Conservation (phyloP, 352 stramenopile species). For the Phytophthora idaei region DNA sequence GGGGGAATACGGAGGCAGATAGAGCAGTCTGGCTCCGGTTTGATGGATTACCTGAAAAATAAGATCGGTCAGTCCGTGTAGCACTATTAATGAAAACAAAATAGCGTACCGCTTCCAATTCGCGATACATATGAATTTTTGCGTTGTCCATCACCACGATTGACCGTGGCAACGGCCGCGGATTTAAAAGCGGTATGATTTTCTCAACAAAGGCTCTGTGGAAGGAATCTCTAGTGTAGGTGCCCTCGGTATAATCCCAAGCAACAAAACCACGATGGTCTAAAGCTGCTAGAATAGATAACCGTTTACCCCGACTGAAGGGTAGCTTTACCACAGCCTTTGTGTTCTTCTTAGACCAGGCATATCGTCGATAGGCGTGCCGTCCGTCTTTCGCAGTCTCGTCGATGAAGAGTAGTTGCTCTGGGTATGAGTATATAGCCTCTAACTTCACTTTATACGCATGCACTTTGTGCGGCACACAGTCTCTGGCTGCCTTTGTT, state of each 20-base stretch:
- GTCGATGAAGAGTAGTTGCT: constrained; percentile 24
- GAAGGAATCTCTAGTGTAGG: constrained; percentile 8
- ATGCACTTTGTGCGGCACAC: constrained; percentile 12
- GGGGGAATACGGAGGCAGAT: constrained; percentile 3
- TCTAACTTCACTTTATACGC: constrained; percentile 18
- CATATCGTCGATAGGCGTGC: constrained; percentile 16
- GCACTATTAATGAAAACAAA: background rate
- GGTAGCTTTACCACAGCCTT: constrained; percentile 12
- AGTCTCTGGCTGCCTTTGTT: constrained; percentile 18
- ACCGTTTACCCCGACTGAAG: constrained; percentile 9
- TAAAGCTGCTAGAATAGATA: constrained; percentile 15
- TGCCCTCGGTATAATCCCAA: constrained; percentile 13
- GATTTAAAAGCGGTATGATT: constrained; percentile 13
- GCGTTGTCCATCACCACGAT: constrained; percentile 9
- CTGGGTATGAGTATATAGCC: constrained; percentile 19
- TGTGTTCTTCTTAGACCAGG: constrained; percentile 17
- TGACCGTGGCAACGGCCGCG: constrained; percentile 11
- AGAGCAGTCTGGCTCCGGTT: background rate
- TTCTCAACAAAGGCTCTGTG: constrained; percentile 8
- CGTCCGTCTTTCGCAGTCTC: constrained; percentile 22
- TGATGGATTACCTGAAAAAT: constrained; percentile 2
- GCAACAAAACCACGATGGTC: constrained; percentile 14
- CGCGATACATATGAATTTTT: constrained; percentile 7
- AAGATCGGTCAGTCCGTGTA: background rate
- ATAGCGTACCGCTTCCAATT: background rate